Conservation (phyloP, 1,284 basidiomycete species). For the Polyporus tsugae region DNA sequence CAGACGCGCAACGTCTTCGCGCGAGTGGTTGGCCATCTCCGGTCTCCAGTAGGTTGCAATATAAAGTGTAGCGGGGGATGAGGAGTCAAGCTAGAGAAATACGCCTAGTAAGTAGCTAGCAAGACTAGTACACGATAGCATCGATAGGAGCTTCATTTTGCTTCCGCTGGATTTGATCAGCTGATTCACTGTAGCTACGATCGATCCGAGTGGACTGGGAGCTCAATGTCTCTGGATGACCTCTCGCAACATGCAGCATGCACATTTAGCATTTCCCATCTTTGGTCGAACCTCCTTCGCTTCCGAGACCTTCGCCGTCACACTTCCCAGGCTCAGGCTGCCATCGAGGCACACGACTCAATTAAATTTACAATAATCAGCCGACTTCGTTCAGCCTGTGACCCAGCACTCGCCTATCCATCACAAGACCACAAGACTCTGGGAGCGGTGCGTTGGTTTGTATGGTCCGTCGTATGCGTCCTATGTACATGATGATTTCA, state of each 20-base stretch:
- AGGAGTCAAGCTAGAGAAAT: constrained; percentile 6
- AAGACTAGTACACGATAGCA: constrained; percentile 7
- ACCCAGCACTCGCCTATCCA: not conserved
- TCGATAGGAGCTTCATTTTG: constrained; percentile 13
- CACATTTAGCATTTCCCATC: not conserved
- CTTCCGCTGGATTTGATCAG: not conserved
- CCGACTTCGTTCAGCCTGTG: not conserved
- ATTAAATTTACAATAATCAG: not conserved
- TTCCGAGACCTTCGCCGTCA: not conserved
- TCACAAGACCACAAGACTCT: not conserved
- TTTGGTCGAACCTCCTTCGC: not conserved
- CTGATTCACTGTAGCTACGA: not conserved
- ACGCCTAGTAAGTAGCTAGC: not conserved
- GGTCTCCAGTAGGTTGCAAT: not conserved
- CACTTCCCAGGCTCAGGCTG: constrained; percentile 5
- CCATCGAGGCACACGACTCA: not conserved
- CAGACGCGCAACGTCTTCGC: constrained; percentile 77
- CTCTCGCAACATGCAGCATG: not conserved
- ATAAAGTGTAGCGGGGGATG: not conserved
- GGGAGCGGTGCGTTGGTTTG: not conserved
- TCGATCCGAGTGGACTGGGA: not conserved
- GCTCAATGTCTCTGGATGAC: not conserved
- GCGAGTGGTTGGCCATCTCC: constrained; percentile 51
- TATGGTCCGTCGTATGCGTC: not conserved
- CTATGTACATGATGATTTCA: not conserved